Base-by-base conservation (phyloP, 768 basidiomycete genomes). In the Auricularia cornea region DNA sequence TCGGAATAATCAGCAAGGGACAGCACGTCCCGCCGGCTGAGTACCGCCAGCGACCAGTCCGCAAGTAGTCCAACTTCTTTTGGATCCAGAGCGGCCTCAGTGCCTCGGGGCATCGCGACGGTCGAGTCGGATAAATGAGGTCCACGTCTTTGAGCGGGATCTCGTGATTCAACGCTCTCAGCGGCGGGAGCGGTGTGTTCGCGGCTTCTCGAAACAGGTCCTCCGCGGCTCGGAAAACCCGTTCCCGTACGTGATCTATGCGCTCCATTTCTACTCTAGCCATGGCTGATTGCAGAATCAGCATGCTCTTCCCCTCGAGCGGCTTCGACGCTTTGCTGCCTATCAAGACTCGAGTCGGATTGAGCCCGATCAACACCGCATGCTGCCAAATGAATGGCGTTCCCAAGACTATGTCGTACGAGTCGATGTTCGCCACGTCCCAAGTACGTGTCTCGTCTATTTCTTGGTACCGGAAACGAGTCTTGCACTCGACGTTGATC, bases 131-230 rank as follows among this genome's bases (percentile, higher is more conserved):
- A 60, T 78, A 79, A 10, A 48, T 31, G 59, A 69, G 69, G 0
- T 68, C 60, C 6, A 74, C 68, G 51, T 80, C 75, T 4, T 77
- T 74, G 1, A 82, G 62, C 0, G 74, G 76, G 1, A 82, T 80
- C 0, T 66, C 63, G 57, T 80, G 78, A 63, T 82, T 81, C 1
- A 81, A 75, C 0, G 63, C 76, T 1, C 75, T 30, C 3, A 79
- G 59, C 0, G 78, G 79, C 0, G 81, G 80, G n/a, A 78, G 41
- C 28, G 66, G 60, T 5, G 63, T 59, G 41, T 29, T 66, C 68
- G 3, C 66, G 61, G 0, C 70, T 70, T 2, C 65, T 61, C 23
- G 16, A 28, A 48, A 56, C 11, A 54, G 10, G 61, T 52, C 51
- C 12, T 5, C 6, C 11, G 60, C 60, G 6, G 51, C 33, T n/a